Evolutionary conservation across 2,329 filamentous ascomycete species (phyloP), one percentile per base, ranked within the genome.

Genomic region (Ambrosiella xylebori): DNA sequence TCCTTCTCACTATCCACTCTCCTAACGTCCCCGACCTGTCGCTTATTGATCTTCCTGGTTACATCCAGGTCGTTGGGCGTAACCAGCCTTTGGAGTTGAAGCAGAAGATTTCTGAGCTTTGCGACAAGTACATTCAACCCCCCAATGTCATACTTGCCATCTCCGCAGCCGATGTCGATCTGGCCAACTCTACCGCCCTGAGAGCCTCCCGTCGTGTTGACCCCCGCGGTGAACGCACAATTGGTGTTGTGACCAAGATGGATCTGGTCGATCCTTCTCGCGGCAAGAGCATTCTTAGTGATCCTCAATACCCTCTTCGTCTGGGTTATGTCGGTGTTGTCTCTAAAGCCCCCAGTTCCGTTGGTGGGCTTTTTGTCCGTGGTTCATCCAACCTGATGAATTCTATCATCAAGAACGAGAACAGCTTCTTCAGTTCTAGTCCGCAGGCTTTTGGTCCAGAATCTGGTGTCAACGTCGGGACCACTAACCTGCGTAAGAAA

Each of bases 161-260:
- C 62, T 98, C 94, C 1, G 93, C 94, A 1, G 93, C 93, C 27
- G 93, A 98, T 70, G 93, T 98, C 15, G 93, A 98, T 74, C 71
- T 98, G 59, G 93, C 93, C 19, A 98, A 98, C 69, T 98, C 93
- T 1, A 93, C 93, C 6, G 90, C 93, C 5, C 72, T 98, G 27
- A 79, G 90, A 64, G 89, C 93, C 15, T 95, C 90, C 64, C 80
- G 93, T 62, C 80, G 91, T 64, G 90, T 97, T 36, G 93, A 98
- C 66, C 93, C 93, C 1, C 79, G 93, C 61, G 93, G 93, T 57
- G 93, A 98, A 71, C 80, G 93, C 62, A 98, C 93, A 0, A 98
- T 98, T 66, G 93, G 93, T 50, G 93, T 98, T n/a, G 84, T 98
- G 47, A 98, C 93, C 2, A 98, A 98, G 73, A 96, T 98, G 91